Evolutionary conservation across 2,329 filamentous ascomycete genomes (phyloP).

Genomic region (Ophiostoma piceae): DNA sequence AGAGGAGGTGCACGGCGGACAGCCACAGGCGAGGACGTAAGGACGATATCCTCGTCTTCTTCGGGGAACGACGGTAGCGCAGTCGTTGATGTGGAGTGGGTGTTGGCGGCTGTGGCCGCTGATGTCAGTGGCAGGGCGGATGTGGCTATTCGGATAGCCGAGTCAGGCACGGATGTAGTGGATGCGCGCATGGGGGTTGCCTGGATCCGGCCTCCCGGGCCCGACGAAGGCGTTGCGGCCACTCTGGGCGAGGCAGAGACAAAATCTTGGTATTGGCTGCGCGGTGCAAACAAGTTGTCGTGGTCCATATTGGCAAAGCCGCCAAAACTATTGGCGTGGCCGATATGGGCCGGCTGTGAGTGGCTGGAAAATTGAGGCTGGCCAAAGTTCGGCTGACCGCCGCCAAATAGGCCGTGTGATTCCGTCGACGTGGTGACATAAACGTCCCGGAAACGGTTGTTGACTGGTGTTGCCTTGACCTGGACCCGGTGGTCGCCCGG

Average conservation of each 20-base stretch:
- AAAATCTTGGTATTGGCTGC: constrained; percentile 2
- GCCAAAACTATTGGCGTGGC: constrained; percentile 29
- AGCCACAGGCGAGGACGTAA: constrained; percentile 12
- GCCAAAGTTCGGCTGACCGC: not conserved
- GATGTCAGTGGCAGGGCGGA: not conserved
- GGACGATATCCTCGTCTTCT: constrained; percentile 16
- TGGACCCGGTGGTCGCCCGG: constrained; percentile 39
- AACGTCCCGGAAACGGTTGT: constrained; percentile 50
- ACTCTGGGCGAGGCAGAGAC: constrained; percentile 25
- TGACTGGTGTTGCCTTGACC: constrained; percentile 55
- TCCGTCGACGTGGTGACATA: constrained; percentile 34
- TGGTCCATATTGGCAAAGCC: not conserved
- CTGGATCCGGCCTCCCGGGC: constrained; percentile 27
- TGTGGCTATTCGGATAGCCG: constrained; percentile 1
- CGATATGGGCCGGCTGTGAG: not conserved
- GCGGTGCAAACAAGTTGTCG: not conserved
- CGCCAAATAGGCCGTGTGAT: constrained; percentile 16
- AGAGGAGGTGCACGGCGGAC: not conserved
- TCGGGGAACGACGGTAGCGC: not conserved
- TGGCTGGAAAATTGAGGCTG: not conserved
- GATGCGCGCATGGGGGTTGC: constrained; percentile 30
- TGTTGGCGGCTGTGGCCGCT: not conserved
- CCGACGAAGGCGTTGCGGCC: constrained; percentile 26
- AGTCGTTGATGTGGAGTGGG: not conserved
- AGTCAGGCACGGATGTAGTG: constrained; percentile 23